phyloP scores from a whole-genome alignment of 2,329 filamentous ascomycete species.

The Cladosporium sp. region DNA sequence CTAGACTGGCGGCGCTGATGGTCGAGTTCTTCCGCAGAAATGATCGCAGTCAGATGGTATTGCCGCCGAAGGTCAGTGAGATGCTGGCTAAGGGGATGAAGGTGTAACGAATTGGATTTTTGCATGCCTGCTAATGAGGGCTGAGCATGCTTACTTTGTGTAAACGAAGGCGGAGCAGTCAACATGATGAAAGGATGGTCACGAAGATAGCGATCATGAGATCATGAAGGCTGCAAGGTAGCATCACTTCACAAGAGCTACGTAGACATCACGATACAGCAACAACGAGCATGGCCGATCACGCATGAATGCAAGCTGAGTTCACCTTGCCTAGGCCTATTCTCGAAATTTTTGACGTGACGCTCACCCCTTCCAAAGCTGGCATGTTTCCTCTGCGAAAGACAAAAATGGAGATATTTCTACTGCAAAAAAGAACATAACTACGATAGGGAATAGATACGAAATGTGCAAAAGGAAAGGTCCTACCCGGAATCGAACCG shows the following conservation, averaged over 20 bases:
- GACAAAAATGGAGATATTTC: not conserved
- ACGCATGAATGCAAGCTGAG: not conserved
- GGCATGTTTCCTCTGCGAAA: not conserved
- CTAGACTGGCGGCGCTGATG: constrained; percentile 81
- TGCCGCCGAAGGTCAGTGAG: constrained; percentile 82
- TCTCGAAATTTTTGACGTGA: not conserved
- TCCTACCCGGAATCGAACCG: not conserved
- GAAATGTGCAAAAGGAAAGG: not conserved
- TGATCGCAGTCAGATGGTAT: constrained; percentile 77
- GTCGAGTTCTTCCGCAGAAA: constrained; percentile 93
- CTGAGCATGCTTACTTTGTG: not conserved
- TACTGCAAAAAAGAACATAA: not conserved
- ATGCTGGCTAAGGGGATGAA: constrained; percentile 53
- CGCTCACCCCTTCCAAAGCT: not conserved
- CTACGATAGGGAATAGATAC: not conserved
- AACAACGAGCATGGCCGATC: not conserved
- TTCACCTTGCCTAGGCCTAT: not conserved
- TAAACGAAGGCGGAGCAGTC: not conserved
- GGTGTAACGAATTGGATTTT: constrained; percentile 40
- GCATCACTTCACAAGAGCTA: not conserved
- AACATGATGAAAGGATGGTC: not conserved
- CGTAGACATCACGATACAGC: not conserved
- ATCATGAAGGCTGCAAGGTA: not conserved
- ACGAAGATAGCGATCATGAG: not conserved
- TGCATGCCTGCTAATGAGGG: not conserved